Conservation (phyloP, 768 basidiomycete genomes). For the Boletus tylopilopsis region DNA sequence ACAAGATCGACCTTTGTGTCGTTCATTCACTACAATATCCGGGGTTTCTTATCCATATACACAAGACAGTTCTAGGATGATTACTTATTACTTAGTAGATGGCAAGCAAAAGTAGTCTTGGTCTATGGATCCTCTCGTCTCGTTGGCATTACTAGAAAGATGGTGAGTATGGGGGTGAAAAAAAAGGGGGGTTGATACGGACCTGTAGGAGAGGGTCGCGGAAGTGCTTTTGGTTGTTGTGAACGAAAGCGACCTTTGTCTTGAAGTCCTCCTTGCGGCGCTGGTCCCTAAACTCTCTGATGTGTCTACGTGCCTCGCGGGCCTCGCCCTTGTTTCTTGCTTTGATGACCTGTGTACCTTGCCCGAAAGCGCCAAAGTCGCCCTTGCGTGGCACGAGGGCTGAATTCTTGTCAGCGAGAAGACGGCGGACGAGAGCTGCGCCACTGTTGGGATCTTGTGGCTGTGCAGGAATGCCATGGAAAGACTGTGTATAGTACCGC, state of each 20-base stretch:
- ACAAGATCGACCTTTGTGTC: slow-evolving; percentile 36
- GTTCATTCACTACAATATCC: slow-evolving; percentile 32
- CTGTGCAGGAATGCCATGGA: slow-evolving; percentile 45
- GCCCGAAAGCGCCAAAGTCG: slow-evolving; percentile 84
- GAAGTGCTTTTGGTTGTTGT: slow-evolving; percentile 87
- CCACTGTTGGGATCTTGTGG: slow-evolving; percentile 67
- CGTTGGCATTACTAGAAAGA: slow-evolving; percentile 12
- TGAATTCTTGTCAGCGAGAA: slow-evolving; percentile 79
- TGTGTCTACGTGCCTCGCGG: slow-evolving; percentile 82
- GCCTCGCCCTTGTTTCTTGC: slow-evolving; percentile 96
- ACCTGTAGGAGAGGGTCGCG: slow-evolving; percentile 70
- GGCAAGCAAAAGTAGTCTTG: slow-evolving; percentile 15
- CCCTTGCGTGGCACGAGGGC: slow-evolving; percentile 82
- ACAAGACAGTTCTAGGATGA: slow-evolving; percentile 8
- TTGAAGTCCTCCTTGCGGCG: slow-evolving; percentile 77
- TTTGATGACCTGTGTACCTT: slow-evolving; percentile 77
- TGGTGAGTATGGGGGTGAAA: slow-evolving; percentile 2
- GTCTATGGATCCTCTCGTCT: background rate
- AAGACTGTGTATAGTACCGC: slow-evolving; percentile 83
- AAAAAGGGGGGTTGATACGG: background rate
- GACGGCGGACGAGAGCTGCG: slow-evolving; percentile 68
- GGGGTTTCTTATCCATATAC: slow-evolving; percentile 17
- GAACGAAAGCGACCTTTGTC: slow-evolving; percentile 72
- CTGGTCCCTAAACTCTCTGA: slow-evolving; percentile 81
- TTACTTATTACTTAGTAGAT: background rate